Evolutionary conservation across 2,329 filamentous ascomycete genomes (phyloP), one percentile per base, ranked within the genome.

Genomic region (Endocalyx cinctus): DNA sequence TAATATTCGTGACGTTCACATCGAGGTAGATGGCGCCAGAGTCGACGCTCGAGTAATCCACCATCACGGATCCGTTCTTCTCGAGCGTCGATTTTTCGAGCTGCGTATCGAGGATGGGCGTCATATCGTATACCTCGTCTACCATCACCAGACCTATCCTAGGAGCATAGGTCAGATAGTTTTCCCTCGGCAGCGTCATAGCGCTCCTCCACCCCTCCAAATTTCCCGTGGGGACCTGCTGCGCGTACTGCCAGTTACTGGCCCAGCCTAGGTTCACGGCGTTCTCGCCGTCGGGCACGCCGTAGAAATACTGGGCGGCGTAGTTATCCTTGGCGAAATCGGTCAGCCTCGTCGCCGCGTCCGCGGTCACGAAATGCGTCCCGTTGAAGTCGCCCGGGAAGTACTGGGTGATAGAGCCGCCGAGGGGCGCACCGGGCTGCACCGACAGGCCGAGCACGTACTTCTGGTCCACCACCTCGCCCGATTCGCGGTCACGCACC

Each of bases 371-470:
- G 38, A 79, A 82, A 49, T 77, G 72, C 0, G 74, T 80, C n/a
- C 78, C 79, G 42, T 83, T 79, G 60, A 81, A 82, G 3, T 55
- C 59, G 5, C 79, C 78, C 0, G 70, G 58, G 58, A 73, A 74
- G 49, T 79, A 79, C 50, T 78, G 55, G 1, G 64, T 66, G 13
- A 70, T 64, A 2, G 69, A 75, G 1, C 75, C 75, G 7, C 75
- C 75, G 0, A 70, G 56, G 0, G 74, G 74, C 0, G 70, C 72
- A 5, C 74, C 74, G 0, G 74, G 74, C 43, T 78, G 77, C 47
- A 77, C 68, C 10, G 67, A 72, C 23, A 79, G 63, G 4, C 59
- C 45, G 43, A 79, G 50, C 15, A 75, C 57, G 55, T 54, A 66
- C n/a, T 55, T 45, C 14, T 65, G 56, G 27, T 67, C 60, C 4